Conservation (phyloP, 495 filamentous ascomycete genomes). For the Astrocystis sublimbata region DNA sequence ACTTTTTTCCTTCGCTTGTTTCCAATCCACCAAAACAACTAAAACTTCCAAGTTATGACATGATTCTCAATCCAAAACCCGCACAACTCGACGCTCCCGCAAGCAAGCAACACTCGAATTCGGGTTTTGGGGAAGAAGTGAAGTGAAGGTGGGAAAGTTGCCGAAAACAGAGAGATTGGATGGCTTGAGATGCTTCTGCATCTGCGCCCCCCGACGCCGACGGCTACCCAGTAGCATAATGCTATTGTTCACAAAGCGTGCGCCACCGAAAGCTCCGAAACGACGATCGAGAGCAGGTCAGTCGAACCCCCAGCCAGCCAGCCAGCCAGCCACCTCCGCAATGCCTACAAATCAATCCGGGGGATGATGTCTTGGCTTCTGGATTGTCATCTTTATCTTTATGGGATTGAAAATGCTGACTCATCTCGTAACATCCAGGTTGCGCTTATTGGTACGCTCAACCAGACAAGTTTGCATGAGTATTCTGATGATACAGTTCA, state of each 20-base stretch:
- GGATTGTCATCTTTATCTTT: not conserved
- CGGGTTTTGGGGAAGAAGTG: constrained; percentile 8
- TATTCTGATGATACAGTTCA: constrained; percentile 16
- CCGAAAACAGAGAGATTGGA: not conserved
- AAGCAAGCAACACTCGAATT: not conserved
- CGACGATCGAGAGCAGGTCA: constrained; percentile 62
- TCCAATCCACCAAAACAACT: not conserved
- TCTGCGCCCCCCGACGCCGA: constrained; percentile 7
- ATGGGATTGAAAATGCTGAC: constrained; percentile 19
- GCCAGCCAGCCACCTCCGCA: not conserved
- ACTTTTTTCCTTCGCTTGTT: constrained; percentile 4
- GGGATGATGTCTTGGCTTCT: constrained; percentile 1
- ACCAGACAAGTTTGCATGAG: not conserved
- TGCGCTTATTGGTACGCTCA: constrained; percentile 59
- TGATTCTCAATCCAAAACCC: not conserved
- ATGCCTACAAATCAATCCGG: not conserved
- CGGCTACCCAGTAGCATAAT: constrained; percentile 43
- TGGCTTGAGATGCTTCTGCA: constrained; percentile 9
- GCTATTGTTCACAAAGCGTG: constrained; percentile 59
- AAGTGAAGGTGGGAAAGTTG: too few species aligned
- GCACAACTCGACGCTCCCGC: not conserved
- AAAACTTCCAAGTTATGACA: not conserved
- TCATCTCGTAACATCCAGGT: constrained; percentile 39
- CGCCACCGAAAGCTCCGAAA: constrained; percentile 61
- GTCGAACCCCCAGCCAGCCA: too few species aligned